These are phyloP conservation scores for Alternaria solani DNA, from an alignment of 2,329 filamentous ascomycete species.

Conservation along the genomic window DNA sequence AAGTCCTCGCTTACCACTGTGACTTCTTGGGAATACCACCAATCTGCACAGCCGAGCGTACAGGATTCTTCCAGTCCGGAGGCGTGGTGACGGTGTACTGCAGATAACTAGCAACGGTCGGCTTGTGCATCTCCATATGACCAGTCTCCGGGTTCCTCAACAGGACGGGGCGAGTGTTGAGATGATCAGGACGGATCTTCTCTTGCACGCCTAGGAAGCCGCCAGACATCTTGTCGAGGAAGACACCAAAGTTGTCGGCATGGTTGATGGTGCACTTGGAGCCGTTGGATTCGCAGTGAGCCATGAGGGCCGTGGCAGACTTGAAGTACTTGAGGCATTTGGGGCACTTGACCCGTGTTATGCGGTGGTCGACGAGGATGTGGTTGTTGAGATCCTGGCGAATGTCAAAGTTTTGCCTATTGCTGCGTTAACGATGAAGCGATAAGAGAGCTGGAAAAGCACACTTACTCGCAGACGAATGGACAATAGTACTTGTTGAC, in stretches of 20 bases:
- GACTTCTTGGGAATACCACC: conserved; percentile 15
- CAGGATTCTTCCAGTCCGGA: conserved; percentile 42
- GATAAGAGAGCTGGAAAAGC: neutral
- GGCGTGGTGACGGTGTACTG: conserved; percentile 44
- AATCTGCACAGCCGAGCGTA: conserved; percentile 20
- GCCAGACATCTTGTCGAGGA: conserved; percentile 53
- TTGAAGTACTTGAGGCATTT: conserved; percentile 53
- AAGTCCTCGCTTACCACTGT: conserved; percentile 4
- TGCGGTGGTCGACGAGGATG: conserved; percentile 48
- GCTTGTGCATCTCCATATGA: conserved; percentile 33
- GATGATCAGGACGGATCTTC: conserved; percentile 41
- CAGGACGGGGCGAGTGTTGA: conserved; percentile 32
- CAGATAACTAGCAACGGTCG: conserved; percentile 38
- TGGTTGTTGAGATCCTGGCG: conserved; percentile 46
- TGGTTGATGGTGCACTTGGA: conserved; percentile 48
- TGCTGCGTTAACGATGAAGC: conserved; percentile 7
- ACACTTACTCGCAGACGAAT: conserved; percentile 60
- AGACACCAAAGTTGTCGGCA: conserved; percentile 44
- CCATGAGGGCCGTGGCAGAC: conserved; percentile 48
- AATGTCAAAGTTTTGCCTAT: conserved; percentile 37
- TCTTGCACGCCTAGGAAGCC: conserved; percentile 51
- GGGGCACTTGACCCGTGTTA: conserved; percentile 49
- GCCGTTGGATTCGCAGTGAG: conserved; percentile 51
- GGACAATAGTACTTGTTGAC: conserved; percentile 64
- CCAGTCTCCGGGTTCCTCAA: conserved; percentile 33